These are phyloP conservation scores for Colletotrichum kahawae DNA, from an alignment of 2,329 filamentous ascomycete species.

Conservation along the genomic window DNA sequence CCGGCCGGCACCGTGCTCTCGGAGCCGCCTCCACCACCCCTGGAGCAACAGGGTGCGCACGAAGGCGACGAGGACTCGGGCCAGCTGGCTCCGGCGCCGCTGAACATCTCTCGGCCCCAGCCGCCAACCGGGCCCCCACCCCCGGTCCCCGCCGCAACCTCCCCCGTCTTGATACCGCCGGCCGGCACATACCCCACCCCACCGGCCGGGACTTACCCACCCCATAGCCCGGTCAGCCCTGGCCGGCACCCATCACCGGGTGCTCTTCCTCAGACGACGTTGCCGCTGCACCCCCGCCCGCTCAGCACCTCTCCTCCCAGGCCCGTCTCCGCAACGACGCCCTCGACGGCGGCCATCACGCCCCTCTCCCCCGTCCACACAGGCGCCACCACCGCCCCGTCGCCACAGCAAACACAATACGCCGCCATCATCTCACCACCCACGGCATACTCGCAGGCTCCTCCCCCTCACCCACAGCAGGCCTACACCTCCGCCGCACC, in stretches of 20 bases:
- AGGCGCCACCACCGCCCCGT: background rate
- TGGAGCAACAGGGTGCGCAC: background rate
- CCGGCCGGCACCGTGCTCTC: background rate
- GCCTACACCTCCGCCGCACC: background rate
- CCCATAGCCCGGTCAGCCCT: background rate
- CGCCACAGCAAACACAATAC: background rate
- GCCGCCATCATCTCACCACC: background rate
- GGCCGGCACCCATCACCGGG: background rate
- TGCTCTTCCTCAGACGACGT: background rate
- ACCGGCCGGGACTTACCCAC: background rate
- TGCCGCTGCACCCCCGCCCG: background rate
- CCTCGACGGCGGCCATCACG: background rate
- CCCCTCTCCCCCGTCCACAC: background rate
- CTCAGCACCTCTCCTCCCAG: background rate
- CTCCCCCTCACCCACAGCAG: background rate
- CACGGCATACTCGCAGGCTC: background rate
- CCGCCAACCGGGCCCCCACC: background rate
- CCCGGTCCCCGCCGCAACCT: background rate
- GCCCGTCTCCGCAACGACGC: background rate
- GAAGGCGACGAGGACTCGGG: background rate
- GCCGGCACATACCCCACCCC: background rate
- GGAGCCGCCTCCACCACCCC: background rate
- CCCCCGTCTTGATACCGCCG: background rate
- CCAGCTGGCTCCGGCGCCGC: conserved; percentile 4
- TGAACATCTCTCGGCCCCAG: background rate